phyloP scores from a whole-genome alignment of 768 basidiomycete species.

The Plicaturopsis crispa region DNA sequence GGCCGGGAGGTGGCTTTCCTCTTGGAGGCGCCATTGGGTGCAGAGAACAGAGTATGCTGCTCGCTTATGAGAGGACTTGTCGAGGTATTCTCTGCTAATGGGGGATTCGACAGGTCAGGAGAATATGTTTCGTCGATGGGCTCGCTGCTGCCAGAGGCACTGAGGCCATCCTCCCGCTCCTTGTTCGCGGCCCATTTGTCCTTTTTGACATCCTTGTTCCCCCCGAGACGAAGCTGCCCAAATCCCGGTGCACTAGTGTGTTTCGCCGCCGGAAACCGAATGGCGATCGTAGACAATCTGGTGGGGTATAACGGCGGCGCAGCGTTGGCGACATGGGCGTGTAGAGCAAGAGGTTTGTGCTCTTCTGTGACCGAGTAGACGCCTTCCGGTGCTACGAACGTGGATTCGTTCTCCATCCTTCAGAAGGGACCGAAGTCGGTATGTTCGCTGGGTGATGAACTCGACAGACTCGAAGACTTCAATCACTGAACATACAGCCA shows the following conservation, averaged over 20 bases:
- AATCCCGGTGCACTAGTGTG: slow-evolving; percentile 50
- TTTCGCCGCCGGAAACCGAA: slow-evolving; percentile 57
- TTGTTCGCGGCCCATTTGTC: slow-evolving; percentile 36
- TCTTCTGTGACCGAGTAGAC: slow-evolving; percentile 87
- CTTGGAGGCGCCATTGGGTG: slow-evolving; percentile 44
- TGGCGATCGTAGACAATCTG: slow-evolving; percentile 49
- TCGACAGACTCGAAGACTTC: too few species aligned
- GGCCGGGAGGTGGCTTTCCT: slow-evolving; percentile 61
- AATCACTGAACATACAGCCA: too few species aligned
- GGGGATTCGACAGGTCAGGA: slow-evolving; percentile 20
- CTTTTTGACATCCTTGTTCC: slow-evolving; percentile 58
- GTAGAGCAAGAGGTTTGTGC: slow-evolving; percentile 55
- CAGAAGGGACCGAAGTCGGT: slow-evolving; percentile 6
- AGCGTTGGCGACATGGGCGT: slow-evolving; percentile 25
- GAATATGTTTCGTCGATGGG: slow-evolving; percentile 47
- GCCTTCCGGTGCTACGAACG: slow-evolving; percentile 85
- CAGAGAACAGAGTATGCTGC: slow-evolving; percentile 56
- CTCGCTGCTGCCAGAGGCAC: slow-evolving; percentile 78
- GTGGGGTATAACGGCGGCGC: slow-evolving; percentile 43
- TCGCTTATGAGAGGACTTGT: slow-evolving; percentile 30
- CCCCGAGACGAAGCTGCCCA: slow-evolving; percentile 59
- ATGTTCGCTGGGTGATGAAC: too few species aligned
- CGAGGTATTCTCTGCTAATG: slow-evolving; percentile 16
- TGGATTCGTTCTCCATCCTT: slow-evolving; percentile 73
- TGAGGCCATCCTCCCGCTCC: slow-evolving; percentile 54